Evolutionary conservation across 2,329 filamentous ascomycete genomes (phyloP), one percentile per base, ranked within the genome.

Genomic region (Orbilia brochopaga): DNA sequence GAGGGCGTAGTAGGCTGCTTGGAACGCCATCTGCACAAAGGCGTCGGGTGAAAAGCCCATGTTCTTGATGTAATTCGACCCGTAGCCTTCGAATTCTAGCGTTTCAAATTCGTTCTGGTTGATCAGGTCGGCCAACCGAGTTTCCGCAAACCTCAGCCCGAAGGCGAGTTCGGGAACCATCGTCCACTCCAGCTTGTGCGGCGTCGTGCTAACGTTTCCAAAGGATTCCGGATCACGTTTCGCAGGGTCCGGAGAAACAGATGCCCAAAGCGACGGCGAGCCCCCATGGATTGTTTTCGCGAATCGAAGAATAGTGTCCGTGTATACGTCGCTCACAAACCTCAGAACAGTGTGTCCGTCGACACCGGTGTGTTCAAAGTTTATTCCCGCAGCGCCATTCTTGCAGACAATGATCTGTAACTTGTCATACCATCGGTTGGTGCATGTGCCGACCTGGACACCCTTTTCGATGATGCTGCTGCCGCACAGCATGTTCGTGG

Each of bases 341-440:
- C 94, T 89, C 59, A 99, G 85, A 21, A 99, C 94, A 0, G 94
- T 99, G 79, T 99, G 94, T 0, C 94, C 94, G 77, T 99, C 94
- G 3, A 99, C 93, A 75, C 94, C 94, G 0, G 94, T 99, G 78
- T 99, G 94, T 79, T 99, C 94, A 77, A 99, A 97, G 81, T 99
- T 99, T 86, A 99, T 97, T 4, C 94, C 94, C 0, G 94, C 94
- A 78, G 91, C 96, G 65, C 94, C 94, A 80, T 97, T 99, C 82
- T 96, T 96, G 84, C 94, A 97, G 56, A 99, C 94, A 61, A 99
- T 97, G 74, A 99, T 97, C 79, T 99, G 94, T 53, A 99, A 84
- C 82, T 99, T 99, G 81, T 99, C 94, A 78, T 99, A 99, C 94
- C 94, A 99, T 73, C 94, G 85, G 80, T 99, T 99, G 13, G 93